Conservation (phyloP, 345 rosid species). For the Eucalyptus albens region DNA sequence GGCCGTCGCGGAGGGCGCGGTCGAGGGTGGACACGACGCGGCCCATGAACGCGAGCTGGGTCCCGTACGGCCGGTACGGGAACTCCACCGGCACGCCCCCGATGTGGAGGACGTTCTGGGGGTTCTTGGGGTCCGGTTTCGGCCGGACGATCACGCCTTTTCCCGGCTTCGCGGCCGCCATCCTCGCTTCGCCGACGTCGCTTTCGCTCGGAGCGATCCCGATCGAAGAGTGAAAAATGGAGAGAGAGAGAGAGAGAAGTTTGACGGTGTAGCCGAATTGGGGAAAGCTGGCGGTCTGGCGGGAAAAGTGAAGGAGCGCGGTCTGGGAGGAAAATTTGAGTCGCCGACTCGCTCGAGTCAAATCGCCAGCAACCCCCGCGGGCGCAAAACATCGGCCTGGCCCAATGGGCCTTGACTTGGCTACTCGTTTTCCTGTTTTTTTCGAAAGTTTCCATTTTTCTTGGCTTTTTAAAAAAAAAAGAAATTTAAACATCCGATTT, state of each 20-base stretch:
- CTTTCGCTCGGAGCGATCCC: neutral
- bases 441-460: too few relatives aligned
- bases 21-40: slow-evolving; percentile 87
- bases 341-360: neutral
- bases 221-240: neutral
- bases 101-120: slow-evolving; percentile 32
- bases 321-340: neutral
- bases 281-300: neutral
- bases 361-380: neutral
- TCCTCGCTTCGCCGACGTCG: neutral
- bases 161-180: slow-evolving; percentile 14
- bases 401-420: neutral
- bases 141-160: neutral
- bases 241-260: neutral
- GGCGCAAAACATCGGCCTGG: neutral
- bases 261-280: neutral
- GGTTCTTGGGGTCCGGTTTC: neutral
- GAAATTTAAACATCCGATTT: too few relatives aligned
- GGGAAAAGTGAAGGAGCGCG: neutral
- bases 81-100: slow-evolving; percentile 79
- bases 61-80: slow-evolving; percentile 90
- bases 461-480: too few relatives aligned
- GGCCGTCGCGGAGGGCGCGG: slow-evolving; percentile 82
- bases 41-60: slow-evolving; percentile 95
- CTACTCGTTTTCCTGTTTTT: neutral